A percentile compares a stretch with the other conserved stretches of the same genome.
Evolutionary conservation across 495 filamentous ascomycete species (phyloP).

Genomic region (Durotheca rogersii): DNA sequence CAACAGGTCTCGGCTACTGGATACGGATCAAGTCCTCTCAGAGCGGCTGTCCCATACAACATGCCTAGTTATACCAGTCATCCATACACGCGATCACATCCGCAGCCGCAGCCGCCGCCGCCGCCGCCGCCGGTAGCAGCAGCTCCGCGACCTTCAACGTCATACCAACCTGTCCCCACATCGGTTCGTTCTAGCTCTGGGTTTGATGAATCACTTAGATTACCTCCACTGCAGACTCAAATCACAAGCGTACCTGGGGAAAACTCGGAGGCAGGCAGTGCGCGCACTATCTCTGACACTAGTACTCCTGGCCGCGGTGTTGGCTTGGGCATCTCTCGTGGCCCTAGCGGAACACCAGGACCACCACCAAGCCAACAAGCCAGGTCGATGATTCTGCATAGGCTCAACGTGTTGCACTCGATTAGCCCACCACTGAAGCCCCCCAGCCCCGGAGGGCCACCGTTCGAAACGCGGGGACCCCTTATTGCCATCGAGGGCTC

Average conservation of each 20-base stretch:
- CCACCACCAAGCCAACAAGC: constrained; percentile 15
- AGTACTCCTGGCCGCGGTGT: constrained; percentile 17
- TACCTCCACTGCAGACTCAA: constrained; percentile 62
- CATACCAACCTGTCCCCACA: constrained; percentile 20
- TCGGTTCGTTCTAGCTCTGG: constrained; percentile 18
- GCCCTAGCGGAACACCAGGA: constrained; percentile 1
- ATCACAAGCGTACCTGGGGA: constrained; percentile 27
- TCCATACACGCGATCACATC: constrained; percentile 32
- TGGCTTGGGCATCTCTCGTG: constrained; percentile 13
- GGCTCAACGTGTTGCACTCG: constrained; percentile 39
- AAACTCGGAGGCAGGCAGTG: constrained; percentile 12
- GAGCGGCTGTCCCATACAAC: constrained; percentile 27
- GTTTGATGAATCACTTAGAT: constrained; percentile 48
- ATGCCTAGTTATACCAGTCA: constrained; percentile 18
- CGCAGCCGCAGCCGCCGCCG: no score
- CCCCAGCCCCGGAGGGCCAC: constrained; percentile 44
- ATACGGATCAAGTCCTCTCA: constrained; percentile 24
- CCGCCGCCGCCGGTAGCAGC: no score
- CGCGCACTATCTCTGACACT: constrained; percentile 6
- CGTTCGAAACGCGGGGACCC: constrained; percentile 61
- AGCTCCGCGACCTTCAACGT: constrained; percentile 22
- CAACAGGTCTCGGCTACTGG: constrained; percentile 23
- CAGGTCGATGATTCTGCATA: constrained; percentile 29
- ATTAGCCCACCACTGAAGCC: constrained; percentile 49
- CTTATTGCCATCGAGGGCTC: constrained; percentile 83